These are phyloP conservation scores for Sicyos edulis DNA, from an alignment of 306 rosid species.

Conservation along the genomic window DNA sequence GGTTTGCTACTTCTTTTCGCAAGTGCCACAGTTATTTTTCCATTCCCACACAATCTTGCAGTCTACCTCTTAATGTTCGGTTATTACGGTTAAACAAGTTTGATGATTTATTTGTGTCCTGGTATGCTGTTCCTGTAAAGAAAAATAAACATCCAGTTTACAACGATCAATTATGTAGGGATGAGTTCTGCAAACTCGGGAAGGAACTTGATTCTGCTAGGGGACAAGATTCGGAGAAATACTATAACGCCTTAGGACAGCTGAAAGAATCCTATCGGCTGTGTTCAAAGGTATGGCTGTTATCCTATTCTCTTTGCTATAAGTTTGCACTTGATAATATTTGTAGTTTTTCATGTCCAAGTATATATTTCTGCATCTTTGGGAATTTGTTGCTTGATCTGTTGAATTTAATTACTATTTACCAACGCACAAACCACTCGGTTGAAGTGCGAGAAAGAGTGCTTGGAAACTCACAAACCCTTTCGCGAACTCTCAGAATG, in stretches of 20 bases:
- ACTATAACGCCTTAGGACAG: constrained; percentile 43
- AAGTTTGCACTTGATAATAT: background rate
- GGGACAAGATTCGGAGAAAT: constrained; percentile 55
- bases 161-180: constrained; percentile 35
- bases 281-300: constrained; percentile 54
- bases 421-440: no score
- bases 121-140: constrained; percentile 14
- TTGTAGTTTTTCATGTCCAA: background rate
- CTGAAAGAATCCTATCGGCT: constrained; percentile 62
- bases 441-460: no score
- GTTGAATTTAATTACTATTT: no score
- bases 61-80: constrained; percentile 1
- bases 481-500: background rate
- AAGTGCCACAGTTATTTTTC: background rate
- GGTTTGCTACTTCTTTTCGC: constrained; percentile 33
- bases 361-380: background rate
- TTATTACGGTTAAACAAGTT: constrained; percentile 12
- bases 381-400: no score
- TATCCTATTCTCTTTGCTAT: background rate
- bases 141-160: background rate
- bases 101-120: constrained; percentile 11
- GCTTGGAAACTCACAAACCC: no score
- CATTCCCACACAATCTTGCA: background rate
- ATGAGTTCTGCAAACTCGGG: constrained; percentile 59
- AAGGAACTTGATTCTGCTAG: constrained; percentile 49